Evolutionary conservation across 2,329 filamentous ascomycete species (phyloP).

Genomic region (Coniella vitis): DNA sequence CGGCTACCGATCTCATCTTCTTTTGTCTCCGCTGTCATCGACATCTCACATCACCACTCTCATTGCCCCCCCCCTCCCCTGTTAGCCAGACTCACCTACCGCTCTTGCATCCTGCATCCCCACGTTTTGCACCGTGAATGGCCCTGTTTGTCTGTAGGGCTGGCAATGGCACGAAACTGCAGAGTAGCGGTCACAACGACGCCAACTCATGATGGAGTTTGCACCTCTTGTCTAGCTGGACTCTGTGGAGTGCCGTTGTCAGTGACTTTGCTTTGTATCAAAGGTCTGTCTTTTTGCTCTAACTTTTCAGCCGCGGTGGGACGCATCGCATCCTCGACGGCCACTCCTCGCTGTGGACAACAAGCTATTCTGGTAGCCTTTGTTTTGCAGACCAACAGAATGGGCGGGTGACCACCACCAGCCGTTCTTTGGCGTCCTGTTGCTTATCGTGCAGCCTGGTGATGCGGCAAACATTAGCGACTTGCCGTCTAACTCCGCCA

Average conservation of each 20-base stretch:
- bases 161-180: neutral
- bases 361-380: no score
- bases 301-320: no score
- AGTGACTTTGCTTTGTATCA: no score
- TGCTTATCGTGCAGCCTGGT: conserved; percentile 5
- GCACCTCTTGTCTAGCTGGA: neutral
- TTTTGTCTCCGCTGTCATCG: neutral
- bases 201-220: neutral
- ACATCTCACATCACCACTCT: neutral
- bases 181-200: neutral
- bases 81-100: neutral
- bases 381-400: no score
- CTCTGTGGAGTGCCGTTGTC: no score
- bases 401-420: neutral
- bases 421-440: neutral
- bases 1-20: conserved; percentile 4
- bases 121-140: neutral
- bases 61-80: no score
- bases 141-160: neutral
- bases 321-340: neutral
- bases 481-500: conserved; percentile 7
- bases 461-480: neutral
- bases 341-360: no score
- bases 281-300: no score
- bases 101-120: neutral